Base-by-base conservation (phyloP, 2,329 filamentous ascomycete genomes). In the Penicillium sp. region DNA sequence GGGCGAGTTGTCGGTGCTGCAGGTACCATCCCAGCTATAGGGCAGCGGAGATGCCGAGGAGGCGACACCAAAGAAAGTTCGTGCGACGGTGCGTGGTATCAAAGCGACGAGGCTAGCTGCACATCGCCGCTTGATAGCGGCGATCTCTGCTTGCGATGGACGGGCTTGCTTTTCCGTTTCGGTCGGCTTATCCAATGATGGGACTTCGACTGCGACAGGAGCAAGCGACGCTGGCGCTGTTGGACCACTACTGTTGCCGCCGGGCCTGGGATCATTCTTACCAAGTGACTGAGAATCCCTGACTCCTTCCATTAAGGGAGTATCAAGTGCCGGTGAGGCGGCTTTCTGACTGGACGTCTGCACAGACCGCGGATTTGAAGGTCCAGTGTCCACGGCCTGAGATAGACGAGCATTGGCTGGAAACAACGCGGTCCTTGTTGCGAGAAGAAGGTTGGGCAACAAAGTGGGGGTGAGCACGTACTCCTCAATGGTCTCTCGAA, bases 381-480 rank as follows among this genome's bases (percentile, higher is more conserved):
- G 41, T 45, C 51, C 56, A 54, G 43, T 47, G 53, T 53, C 81
- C 64, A 86, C 56, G 53, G 48, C 48, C 48, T 53, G 79, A 60
- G 84, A 82, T 55, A 86, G 88, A 57, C 88, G 86, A 64, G 84
- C 80, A 74, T 95, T 95, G 75, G 90, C 88, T 62, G 94, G 93
- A 71, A 97, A 97, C 52, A 97, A 79, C 56, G 89, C 84, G 65
- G 83, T 85, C 70, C 94, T 89, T 66, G 89, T 81, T 62, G 85
- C 72, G 50, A 70, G 71, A 21, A 79, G 71, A 62, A 90, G 74
- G 69, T 80, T 79, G 70, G 89, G 85, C 52, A 92, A 78, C 62
- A 83, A 79, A 57, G 81, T 80, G 62, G 86, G 79, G 74, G 87
- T 83, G 58, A 91, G 78, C 56, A 89, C 70, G 68, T 82, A 76